These are phyloP conservation scores for Aspergillus brunneoviolaceus DNA, from an alignment of 2,329 filamentous ascomycete species.

Conservation along the genomic window DNA sequence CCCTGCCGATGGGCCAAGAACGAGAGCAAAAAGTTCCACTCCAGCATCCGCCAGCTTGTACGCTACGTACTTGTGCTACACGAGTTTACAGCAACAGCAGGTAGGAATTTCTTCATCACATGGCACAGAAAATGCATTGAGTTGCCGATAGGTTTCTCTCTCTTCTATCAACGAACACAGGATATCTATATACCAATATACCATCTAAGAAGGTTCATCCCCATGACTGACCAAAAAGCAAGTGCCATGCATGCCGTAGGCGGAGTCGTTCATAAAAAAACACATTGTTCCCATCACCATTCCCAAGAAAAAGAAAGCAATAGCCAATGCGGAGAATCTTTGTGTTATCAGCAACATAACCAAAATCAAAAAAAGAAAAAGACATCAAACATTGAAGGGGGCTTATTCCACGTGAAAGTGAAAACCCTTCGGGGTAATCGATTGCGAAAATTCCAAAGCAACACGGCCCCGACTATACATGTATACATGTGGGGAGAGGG, in stretches of 20 bases:
- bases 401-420: neutral
- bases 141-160: too few relatives aligned
- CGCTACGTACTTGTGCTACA: too few relatives aligned
- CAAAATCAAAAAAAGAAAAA: neutral
- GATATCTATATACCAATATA: too few relatives aligned
- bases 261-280: neutral
- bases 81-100: too few relatives aligned
- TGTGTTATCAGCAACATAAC: neutral
- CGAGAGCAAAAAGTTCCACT: too few relatives aligned
- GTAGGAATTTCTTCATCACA: too few relatives aligned
- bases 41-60: too few relatives aligned
- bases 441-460: neutral
- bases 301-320: neutral
- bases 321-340: neutral
- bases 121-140: too few relatives aligned
- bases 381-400: neutral
- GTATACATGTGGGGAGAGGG: neutral
- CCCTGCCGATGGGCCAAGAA: too few relatives aligned
- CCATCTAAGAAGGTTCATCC: too few relatives aligned
- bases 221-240: neutral
- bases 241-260: neutral
- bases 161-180: too few relatives aligned
- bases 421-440: neutral
- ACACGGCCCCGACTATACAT: neutral
- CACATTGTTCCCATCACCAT: neutral